Base-by-base conservation (phyloP, 257 asterid genomes). In the Solanum stenotomum region DNA sequence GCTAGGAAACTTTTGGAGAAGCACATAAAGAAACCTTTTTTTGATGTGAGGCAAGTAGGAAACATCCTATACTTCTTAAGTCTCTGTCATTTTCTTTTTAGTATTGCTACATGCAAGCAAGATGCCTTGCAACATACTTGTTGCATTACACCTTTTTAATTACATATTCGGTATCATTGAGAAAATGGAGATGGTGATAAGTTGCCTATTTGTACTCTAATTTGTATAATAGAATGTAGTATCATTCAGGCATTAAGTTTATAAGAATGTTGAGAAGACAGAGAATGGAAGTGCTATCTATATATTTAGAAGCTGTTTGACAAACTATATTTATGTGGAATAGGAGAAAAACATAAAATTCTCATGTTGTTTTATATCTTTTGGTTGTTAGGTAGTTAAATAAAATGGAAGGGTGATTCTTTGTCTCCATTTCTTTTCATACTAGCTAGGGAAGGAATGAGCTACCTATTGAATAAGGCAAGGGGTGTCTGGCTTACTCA, bases 1-100 rank as follows among this genome's bases (percentile, higher is more conserved):
- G 99, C 98, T 63, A 92, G 99, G 89, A 97, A 97, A 86, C 99
- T 97, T 85, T 90, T 97, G 96, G 99, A 97, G 94, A 97, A 97
- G 90, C 99, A 91, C 92, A 31, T 93, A 52, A 91, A 83, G 93
- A 97, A 97, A 94, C 99, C 99, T 77, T 97, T 97, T 91, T 97
- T 97, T 89, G 95, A 96, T 83, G 95, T 93, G 89, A 93, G 98
- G 99, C 96, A 91, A 88, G 89, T 86, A 34, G 83, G 75, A 78
- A 83, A 77, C 42, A 42, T 29, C 72, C 40, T 20, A 31, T 31
- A 72, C n/a, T 67, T 37, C 42, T 75, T 59, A 70, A 56, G 85
- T 87, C 59, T 46, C 63, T 83, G 63, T 74, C 56, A 61, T 84
- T 56, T 84, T 63, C 87, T 35, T 49, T 44, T 29, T 49, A 82